Evolutionary conservation across 768 basidiomycete genomes (phyloP).

Genomic region (Sutorius australiensis): DNA sequence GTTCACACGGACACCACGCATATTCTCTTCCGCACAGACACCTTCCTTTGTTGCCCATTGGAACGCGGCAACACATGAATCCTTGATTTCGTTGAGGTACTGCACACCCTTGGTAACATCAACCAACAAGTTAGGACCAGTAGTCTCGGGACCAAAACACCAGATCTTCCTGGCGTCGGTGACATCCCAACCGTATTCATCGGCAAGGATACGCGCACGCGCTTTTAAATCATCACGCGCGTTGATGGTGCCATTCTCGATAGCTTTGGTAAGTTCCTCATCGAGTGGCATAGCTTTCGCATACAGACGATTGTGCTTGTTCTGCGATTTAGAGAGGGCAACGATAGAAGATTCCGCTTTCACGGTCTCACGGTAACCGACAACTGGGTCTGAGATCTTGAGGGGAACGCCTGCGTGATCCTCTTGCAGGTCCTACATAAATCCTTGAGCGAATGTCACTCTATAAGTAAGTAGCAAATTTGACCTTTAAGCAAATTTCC

Average conservation of each 20-base stretch:
- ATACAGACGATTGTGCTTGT: constrained; percentile 99
- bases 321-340: constrained; percentile 98
- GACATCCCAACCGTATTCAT: constrained; percentile 97
- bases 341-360: constrained; percentile 93
- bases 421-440: constrained; percentile 87
- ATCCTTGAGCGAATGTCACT: neutral
- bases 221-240: constrained; percentile 97
- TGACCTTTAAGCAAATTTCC: constrained; percentile 97
- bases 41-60: constrained; percentile 99
- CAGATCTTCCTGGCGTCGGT: constrained; percentile 99
- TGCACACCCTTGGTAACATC: constrained; percentile 99
- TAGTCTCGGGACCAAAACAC: constrained; percentile 99
- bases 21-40: constrained; percentile 94
- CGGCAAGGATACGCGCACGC: constrained; percentile 92
- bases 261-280: constrained; percentile 91
- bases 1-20: constrained; percentile 98
- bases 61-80: constrained; percentile 98
- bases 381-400: constrained; percentile 97
- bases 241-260: constrained; percentile 80
- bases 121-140: constrained; percentile 93
- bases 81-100: constrained; percentile 99
- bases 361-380: constrained; percentile 97
- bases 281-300: constrained; percentile 90
- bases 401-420: constrained; percentile 99
- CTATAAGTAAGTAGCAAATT: constrained; percentile 4